Evolutionary conservation across 2,329 filamentous ascomycete genomes (phyloP).

Genomic region (Ophiognomonia clavigignenti-juglandacearum): DNA sequence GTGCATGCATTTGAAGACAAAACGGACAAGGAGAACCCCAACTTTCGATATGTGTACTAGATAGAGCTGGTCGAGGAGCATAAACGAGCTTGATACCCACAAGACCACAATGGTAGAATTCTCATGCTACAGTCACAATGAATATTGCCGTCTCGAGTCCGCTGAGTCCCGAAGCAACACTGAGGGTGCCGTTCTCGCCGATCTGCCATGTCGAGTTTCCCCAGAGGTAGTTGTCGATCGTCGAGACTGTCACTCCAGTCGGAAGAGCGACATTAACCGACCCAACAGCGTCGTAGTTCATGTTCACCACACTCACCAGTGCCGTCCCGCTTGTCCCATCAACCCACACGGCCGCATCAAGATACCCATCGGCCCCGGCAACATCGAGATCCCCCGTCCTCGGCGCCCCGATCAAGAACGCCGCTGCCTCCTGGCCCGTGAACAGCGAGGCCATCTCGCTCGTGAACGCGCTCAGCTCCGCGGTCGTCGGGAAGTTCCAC

Average conservation of each 20-base stretch:
- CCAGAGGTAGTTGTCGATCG: slow-evolving; percentile 11
- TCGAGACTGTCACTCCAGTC: not conserved
- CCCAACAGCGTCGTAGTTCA: slow-evolving; percentile 12
- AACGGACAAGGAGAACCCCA: slow-evolving; percentile 57
- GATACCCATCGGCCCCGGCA: slow-evolving; percentile 16
- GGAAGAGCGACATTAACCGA: slow-evolving; percentile 11
- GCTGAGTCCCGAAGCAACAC: not conserved
- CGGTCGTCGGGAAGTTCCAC: slow-evolving; percentile 41
- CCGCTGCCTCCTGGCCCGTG: slow-evolving; percentile 25
- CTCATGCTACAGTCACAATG: slow-evolving; percentile 2
- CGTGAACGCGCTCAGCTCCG: slow-evolving; percentile 28
- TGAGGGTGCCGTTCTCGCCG: slow-evolving; percentile 8
- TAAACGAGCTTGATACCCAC: not conserved
- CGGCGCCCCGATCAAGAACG: slow-evolving; percentile 32
- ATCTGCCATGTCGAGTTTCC: slow-evolving; percentile 12
- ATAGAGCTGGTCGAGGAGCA: not conserved
- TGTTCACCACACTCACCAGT: slow-evolving; percentile 16
- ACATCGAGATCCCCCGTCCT: slow-evolving; percentile 22
- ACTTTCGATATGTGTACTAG: slow-evolving; percentile 54
- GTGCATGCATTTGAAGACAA: slow-evolving; percentile 58
- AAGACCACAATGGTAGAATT: not conserved
- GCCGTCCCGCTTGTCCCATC: slow-evolving; percentile 17
- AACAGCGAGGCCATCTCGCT: slow-evolving; percentile 34
- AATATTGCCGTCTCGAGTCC: slow-evolving; percentile 4
- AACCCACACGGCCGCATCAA: slow-evolving; percentile 39